These are phyloP conservation scores for Talaromyces sp. DNA, from an alignment of 2,329 filamentous ascomycete genomes.

Conservation along the genomic window DNA sequence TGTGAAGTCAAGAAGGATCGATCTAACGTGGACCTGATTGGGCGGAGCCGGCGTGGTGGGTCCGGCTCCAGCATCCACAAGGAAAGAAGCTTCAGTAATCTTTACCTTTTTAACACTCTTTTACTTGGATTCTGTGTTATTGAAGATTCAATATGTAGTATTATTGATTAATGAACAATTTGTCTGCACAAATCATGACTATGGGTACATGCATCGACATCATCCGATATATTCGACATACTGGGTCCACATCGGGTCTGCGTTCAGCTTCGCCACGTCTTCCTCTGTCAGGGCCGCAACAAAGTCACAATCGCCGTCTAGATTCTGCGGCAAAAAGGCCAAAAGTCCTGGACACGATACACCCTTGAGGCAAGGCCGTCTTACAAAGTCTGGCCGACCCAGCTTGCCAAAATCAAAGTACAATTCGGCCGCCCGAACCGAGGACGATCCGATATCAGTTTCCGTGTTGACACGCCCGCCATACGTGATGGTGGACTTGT, in stretches of 20 bases:
- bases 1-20: background rate
- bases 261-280: constrained; percentile 11
- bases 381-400: constrained; percentile 15
- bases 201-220: background rate
- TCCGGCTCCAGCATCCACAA: background rate
- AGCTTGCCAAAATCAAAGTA: constrained; percentile 14
- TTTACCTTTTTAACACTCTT: background rate
- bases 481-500: constrained; percentile 8
- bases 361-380: constrained; percentile 11
- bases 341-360: constrained; percentile 12
- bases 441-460: constrained; percentile 6
- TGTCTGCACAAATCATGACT: background rate
- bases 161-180: background rate
- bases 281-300: constrained; percentile 15
- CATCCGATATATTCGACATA: constrained; percentile 16
- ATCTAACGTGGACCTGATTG: background rate
- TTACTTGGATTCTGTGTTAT: background rate
- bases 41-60: background rate
- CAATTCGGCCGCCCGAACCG: constrained; percentile 1
- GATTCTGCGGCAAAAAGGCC: constrained; percentile 14
- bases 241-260: constrained; percentile 12
- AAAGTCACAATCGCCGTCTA: constrained; percentile 16
- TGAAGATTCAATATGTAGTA: background rate
- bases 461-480: constrained; percentile 6
- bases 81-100: background rate